Percentiles rank a stretch among this genome's conserved stretches.
phyloP scores from a whole-genome alignment of 1,284 basidiomycete species.

The Inonotus hispidus region DNA sequence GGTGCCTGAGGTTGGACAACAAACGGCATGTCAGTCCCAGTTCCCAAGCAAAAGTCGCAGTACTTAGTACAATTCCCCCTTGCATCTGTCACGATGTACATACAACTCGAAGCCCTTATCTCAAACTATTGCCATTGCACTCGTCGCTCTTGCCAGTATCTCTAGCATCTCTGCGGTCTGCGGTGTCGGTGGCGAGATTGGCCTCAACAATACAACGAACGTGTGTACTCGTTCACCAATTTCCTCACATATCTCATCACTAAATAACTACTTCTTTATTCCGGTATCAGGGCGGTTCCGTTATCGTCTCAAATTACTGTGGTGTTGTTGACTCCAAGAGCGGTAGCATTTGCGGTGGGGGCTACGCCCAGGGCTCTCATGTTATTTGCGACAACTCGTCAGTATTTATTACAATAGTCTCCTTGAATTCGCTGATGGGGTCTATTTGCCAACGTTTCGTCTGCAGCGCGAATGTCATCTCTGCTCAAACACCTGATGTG shows the following conservation, averaged over 20 bases:
- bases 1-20: too few relatives aligned
- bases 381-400: not conserved
- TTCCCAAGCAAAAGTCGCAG: too few relatives aligned
- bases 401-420: too few relatives aligned
- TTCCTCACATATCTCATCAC: not conserved
- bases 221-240: not conserved
- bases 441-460: too few relatives aligned
- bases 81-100: not conserved
- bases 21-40: too few relatives aligned
- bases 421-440: too few relatives aligned
- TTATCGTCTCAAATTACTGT: not conserved
- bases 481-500: not conserved
- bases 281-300: not conserved
- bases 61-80: not conserved
- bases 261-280: not conserved
- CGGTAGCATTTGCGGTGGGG: not conserved
- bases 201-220: not conserved
- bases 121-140: not conserved
- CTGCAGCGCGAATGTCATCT: not conserved
- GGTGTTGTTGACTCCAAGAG: not conserved
- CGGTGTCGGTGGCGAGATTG: not conserved
- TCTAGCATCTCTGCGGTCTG: not conserved
- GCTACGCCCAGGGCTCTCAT: not conserved
- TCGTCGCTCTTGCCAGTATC: not conserved
- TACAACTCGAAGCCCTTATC: not conserved